Evolutionary conservation across 345 rosid species (phyloP).

Genomic region (Anastatica hierochuntica): DNA sequence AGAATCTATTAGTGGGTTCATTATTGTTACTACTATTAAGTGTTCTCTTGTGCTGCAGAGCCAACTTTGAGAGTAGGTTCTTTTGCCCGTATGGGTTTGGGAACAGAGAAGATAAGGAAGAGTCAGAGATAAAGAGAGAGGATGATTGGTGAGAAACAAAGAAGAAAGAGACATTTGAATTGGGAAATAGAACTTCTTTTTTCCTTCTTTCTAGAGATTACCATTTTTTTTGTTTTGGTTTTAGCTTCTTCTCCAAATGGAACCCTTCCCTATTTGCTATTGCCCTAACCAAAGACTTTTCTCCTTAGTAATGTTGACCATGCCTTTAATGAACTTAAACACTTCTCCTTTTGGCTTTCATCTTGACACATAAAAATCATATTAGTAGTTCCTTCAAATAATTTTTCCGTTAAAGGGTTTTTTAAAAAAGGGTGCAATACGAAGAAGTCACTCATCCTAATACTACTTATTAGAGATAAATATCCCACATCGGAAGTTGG

Average conservation of each 20-base stretch:
- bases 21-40: slow-evolving; percentile 31
- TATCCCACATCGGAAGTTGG: no score
- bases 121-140: slow-evolving; percentile 30
- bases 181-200: slow-evolving; percentile 31
- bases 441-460: no score
- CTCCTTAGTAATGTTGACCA: not conserved
- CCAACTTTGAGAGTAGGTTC: slow-evolving; percentile 30
- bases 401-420: no score
- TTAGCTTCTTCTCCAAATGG: not conserved
- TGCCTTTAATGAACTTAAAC: not conserved
- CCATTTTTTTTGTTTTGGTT: not conserved
- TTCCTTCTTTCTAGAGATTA: slow-evolving; percentile 5
- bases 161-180: slow-evolving; percentile 25
- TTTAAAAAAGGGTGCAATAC: no score
- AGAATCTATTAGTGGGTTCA: slow-evolving; percentile 26
- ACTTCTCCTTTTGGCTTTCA: not conserved
- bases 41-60: slow-evolving; percentile 28
- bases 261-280: not conserved
- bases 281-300: not conserved
- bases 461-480: no score
- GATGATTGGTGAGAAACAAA: slow-evolving; percentile 35
- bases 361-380: no score
- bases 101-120: slow-evolving; percentile 52
- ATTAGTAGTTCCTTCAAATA: not conserved
- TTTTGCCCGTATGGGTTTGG: slow-evolving; percentile 59